phyloP scores from a whole-genome alignment of 1,284 basidiomycete genomes.

The Rhodotorula sp. region DNA sequence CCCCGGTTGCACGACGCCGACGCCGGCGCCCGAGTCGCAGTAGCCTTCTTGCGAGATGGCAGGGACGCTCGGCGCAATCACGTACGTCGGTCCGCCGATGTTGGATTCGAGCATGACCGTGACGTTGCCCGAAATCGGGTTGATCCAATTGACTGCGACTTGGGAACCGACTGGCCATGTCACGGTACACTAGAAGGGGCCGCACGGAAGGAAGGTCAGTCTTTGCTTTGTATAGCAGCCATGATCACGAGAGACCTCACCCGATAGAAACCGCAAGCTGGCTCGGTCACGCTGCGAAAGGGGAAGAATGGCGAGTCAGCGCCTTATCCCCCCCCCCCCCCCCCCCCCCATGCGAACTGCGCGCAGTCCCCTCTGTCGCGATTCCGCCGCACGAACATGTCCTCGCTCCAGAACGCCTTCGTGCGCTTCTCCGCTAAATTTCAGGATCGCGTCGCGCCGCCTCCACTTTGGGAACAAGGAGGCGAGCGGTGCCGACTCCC shows the following conservation, averaged over 20 bases:
- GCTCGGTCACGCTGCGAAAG: constrained; percentile 32
- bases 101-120: constrained; percentile 30
- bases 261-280: constrained; percentile 36
- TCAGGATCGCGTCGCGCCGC: background rate
- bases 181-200: constrained; percentile 24
- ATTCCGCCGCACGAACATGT: too few species aligned
- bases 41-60: constrained; percentile 29
- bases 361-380: too few species aligned
- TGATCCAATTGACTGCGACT: constrained; percentile 40
- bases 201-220: background rate
- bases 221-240: background rate
- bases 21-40: constrained; percentile 34
- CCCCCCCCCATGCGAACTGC: too few species aligned
- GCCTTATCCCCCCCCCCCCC: too few species aligned
- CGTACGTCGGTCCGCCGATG: constrained; percentile 34
- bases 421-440: background rate
- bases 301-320: background rate
- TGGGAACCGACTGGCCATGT: constrained; percentile 35
- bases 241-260: background rate
- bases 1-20: constrained; percentile 24
- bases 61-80: constrained; percentile 20
- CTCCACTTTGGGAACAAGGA: background rate
- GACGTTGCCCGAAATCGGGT: constrained; percentile 34
- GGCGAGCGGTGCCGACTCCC: too few species aligned
- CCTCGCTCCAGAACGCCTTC: background rate